These are phyloP conservation scores for Quercus ilex DNA, from an alignment of 306 rosid genomes.

Conservation along the genomic window DNA sequence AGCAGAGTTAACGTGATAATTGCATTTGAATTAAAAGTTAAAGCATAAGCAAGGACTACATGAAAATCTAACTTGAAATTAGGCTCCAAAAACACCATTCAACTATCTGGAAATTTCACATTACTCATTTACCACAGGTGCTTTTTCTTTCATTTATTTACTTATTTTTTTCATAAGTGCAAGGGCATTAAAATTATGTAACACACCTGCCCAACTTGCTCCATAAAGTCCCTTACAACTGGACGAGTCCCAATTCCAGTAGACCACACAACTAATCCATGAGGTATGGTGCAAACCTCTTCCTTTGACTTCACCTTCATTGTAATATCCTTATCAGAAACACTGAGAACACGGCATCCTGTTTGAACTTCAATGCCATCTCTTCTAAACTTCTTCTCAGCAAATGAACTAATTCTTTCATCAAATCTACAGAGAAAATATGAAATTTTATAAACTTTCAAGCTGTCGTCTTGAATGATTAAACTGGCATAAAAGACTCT, in stretches of 20 bases:
- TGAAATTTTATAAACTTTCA: neutral
- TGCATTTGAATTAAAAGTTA: neutral
- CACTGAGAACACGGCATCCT: conserved; percentile 78
- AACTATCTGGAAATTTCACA: neutral
- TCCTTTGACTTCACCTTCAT: conserved; percentile 72
- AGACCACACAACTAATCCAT: conserved; percentile 92
- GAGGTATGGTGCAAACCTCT: conserved; percentile 64
- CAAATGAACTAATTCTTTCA: conserved; percentile 87
- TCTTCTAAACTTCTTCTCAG: conserved; percentile 78
- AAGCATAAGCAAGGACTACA: neutral
- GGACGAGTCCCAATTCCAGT: conserved; percentile 91
- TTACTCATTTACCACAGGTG: neutral
- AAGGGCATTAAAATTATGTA: conserved; percentile 12
- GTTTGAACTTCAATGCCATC: conserved; percentile 90
- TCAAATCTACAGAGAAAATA: conserved; percentile 63
- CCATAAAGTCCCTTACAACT: conserved; percentile 80
- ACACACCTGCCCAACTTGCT: conserved; percentile 89
- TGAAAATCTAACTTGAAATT: neutral
- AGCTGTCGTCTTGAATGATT: conserved; percentile 1
- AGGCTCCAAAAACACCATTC: neutral
- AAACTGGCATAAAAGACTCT: neutral
- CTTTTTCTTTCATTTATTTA: neutral
- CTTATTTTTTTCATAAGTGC: conserved; percentile 2
- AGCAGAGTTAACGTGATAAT: conserved; percentile 9
- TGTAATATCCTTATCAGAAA: conserved; percentile 68